phyloP scores from a whole-genome alignment of 805 yeast genomes.

The Grigorovia jiainica region DNA sequence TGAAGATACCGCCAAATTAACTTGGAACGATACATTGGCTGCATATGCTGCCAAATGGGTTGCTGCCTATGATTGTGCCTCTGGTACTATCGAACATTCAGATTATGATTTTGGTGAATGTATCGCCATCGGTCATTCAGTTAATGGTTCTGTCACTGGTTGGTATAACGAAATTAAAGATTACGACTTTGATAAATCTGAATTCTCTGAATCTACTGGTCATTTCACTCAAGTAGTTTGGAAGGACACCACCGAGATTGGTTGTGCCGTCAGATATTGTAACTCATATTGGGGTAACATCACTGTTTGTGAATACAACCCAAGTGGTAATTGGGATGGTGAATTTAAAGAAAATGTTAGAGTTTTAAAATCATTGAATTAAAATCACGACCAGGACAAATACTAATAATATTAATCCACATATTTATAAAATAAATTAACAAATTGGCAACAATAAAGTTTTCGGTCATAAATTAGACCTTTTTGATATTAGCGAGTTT shows the following conservation, averaged over 20 bases:
- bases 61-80: constrained; percentile 36
- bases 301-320: constrained; percentile 64
- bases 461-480: too few relatives aligned
- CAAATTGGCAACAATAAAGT: too few relatives aligned
- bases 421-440: too few relatives aligned
- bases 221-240: constrained; percentile 76
- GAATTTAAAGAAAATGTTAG: constrained; percentile 34
- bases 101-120: constrained; percentile 57
- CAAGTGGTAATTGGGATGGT: constrained; percentile 63
- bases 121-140: constrained; percentile 53
- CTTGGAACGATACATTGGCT: constrained; percentile 41
- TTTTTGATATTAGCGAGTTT: too few relatives aligned
- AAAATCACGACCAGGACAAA: too few relatives aligned
- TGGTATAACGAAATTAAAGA: constrained; percentile 61
- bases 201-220: constrained; percentile 40
- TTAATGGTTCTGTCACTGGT: constrained; percentile 43
- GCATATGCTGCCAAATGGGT: constrained; percentile 44
- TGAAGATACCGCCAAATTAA: constrained; percentile 25
- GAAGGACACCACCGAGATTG: constrained; percentile 50
- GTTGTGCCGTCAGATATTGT: constrained; percentile 65
- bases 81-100: constrained; percentile 55
- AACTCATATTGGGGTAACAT: constrained; percentile 44
- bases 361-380: constrained; percentile 8
- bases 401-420: too few relatives aligned
- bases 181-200: constrained; percentile 43